These are phyloP conservation scores for Ampelocalamus luodianensis DNA, from an alignment of 176 grass and related monocot genomes.

Conservation along the genomic window DNA sequence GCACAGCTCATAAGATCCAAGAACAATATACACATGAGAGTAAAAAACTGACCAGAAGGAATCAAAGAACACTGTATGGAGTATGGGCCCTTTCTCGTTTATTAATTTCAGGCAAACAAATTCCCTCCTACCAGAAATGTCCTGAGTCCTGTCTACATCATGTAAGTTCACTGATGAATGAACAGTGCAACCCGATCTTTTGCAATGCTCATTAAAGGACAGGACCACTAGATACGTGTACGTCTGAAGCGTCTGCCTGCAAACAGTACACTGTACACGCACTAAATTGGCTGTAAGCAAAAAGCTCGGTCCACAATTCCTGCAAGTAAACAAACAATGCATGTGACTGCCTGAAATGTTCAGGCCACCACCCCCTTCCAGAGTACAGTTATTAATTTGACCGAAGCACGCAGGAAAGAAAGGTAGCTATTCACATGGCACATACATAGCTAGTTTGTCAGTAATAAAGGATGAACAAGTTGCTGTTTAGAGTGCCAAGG, in stretches of 20 bases:
- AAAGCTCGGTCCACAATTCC: neutral
- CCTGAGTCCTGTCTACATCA: neutral
- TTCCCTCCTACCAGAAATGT: neutral
- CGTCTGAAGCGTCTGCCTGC: neutral
- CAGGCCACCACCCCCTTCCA: neutral
- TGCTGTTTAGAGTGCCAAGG: neutral
- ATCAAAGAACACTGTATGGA: neutral
- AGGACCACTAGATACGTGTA: constrained; percentile 33
- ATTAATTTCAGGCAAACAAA: neutral
- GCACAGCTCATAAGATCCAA: neutral
- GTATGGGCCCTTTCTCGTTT: neutral
- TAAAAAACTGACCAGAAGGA: neutral
- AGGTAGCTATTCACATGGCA: neutral
- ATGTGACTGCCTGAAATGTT: constrained; percentile 34
- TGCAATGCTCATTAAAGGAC: neutral
- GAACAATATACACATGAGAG: neutral
- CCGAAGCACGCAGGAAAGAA: neutral
- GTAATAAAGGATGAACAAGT: neutral
- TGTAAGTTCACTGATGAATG: neutral
- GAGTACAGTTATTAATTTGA: constrained; percentile 1
- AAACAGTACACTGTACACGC: neutral
- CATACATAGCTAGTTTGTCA: neutral
- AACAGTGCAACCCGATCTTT: neutral
- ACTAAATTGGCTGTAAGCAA: constrained; percentile 20
- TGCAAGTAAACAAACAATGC: constrained; percentile 34